A percentile compares a stretch with the other conserved stretches of the same genome.
These are phyloP conservation scores for Penicillium manginii DNA, from an alignment of 495 filamentous ascomycete species.

Conservation along the genomic window DNA sequence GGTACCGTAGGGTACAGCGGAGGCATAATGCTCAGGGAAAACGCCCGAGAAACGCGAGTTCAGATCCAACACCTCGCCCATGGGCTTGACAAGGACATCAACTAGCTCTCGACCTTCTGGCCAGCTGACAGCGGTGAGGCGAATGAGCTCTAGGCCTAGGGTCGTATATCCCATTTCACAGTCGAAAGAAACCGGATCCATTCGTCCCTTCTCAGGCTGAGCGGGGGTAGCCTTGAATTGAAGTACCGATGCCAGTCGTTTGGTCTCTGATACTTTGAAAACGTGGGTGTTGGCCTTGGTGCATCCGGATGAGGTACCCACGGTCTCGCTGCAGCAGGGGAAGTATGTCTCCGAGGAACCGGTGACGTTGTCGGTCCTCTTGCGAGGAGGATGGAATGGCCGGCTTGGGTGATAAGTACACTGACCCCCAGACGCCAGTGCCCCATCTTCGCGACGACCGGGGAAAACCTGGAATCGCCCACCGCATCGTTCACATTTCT, in stretches of 20 bases:
- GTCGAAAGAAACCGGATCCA: slow-evolving; percentile 75
- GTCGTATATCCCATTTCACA: slow-evolving; percentile 98
- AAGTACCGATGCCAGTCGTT: slow-evolving; percentile 74
- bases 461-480: slow-evolving; percentile 92
- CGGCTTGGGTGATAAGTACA: slow-evolving; percentile 82
- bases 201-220: slow-evolving; percentile 47
- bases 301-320: slow-evolving; percentile 76
- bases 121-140: slow-evolving; percentile 86
- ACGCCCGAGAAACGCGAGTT: slow-evolving; percentile 91
- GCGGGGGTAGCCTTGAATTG: slow-evolving; percentile 79
- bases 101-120: slow-evolving; percentile 73
- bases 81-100: slow-evolving; percentile 83
- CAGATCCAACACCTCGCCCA: slow-evolving; percentile 83
- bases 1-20: slow-evolving; percentile 63
- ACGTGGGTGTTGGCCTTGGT: slow-evolving; percentile 72
- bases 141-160: slow-evolving; percentile 82
- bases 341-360: slow-evolving; percentile 59
- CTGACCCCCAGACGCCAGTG: slow-evolving; percentile 71
- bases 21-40: slow-evolving; percentile 69
- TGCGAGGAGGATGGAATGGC: slow-evolving; percentile 53
- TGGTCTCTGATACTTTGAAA: slow-evolving; percentile 79
- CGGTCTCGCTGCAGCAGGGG: slow-evolving; percentile 73
- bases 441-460: slow-evolving; percentile 80
- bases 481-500: slow-evolving; percentile 84
- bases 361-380: slow-evolving; percentile 51